phyloP scores from a whole-genome alignment of 768 basidiomycete genomes.

The Mycena belliarum region DNA sequence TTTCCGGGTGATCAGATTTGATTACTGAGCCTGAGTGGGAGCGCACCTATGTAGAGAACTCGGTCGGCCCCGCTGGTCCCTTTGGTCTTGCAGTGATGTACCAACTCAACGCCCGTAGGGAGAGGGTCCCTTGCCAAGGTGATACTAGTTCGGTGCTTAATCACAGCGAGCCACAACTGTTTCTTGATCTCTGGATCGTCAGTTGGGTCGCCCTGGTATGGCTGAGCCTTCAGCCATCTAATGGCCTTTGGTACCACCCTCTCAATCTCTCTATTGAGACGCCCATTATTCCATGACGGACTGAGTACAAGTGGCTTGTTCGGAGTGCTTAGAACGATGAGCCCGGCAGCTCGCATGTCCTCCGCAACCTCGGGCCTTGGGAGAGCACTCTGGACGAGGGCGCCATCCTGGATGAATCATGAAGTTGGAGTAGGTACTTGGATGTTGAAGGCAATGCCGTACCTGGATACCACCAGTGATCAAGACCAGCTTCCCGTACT shows the following conservation, averaged over 20 bases:
- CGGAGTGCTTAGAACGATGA: neutral
- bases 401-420: neutral
- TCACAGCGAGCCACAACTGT: neutral
- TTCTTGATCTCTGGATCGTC: neutral
- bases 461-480: neutral
- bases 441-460: neutral
- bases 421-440: too few relatives aligned
- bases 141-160: neutral
- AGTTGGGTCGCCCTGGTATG: neutral
- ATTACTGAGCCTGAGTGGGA: too few relatives aligned
- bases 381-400: neutral
- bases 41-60: neutral
- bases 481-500: slow-evolving; percentile 1
- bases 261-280: neutral
- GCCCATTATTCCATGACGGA: neutral
- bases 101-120: neutral
- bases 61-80: neutral
- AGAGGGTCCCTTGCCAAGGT: neutral
- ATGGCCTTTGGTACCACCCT: neutral
- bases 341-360: neutral
- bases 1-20: neutral
- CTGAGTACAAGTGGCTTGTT: neutral
- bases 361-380: neutral
- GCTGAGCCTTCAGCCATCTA: neutral
- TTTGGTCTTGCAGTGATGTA: neutral